Evolutionary conservation across 805 yeast species (phyloP).

Genomic region (Cyberlindnera xishuangbannaensis): DNA sequence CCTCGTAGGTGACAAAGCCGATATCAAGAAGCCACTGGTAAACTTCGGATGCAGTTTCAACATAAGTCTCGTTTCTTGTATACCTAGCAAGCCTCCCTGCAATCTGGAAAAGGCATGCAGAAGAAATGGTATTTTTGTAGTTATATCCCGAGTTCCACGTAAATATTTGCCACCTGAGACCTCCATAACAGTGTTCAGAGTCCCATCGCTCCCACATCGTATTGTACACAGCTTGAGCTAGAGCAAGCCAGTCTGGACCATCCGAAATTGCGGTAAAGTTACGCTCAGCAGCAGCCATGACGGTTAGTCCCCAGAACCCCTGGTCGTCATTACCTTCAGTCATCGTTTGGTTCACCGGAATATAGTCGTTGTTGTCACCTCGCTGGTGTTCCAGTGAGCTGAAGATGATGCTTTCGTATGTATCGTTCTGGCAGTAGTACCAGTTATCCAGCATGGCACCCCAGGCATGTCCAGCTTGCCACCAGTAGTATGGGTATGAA

Average conservation of each 20-base stretch:
- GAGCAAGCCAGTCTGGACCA: conserved; percentile 48
- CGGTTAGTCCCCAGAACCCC: conserved; percentile 66
- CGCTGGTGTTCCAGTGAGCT: conserved; percentile 44
- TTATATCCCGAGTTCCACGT: conserved; percentile 66
- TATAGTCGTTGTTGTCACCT: conserved; percentile 46
- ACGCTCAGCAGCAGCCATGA: conserved; percentile 56
- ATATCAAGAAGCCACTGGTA: conserved; percentile 56
- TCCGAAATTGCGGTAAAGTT: conserved; percentile 45
- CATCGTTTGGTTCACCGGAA: conserved; percentile 54
- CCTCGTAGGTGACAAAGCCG: conserved; percentile 34
- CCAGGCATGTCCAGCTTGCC: conserved; percentile 89
- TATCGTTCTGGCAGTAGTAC: conserved; percentile 62
- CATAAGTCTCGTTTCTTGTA: conserved; percentile 49
- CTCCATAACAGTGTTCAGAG: conserved; percentile 48
- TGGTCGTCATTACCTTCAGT: conserved; percentile 73
- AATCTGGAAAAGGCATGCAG: conserved; percentile 56
- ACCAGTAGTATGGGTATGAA: conserved; percentile 67
- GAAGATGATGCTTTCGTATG: conserved; percentile 51
- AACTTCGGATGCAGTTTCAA: conserved; percentile 47
- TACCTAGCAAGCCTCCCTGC: conserved; percentile 62
- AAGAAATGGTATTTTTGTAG: conserved; percentile 59
- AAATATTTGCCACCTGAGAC: conserved; percentile 69
- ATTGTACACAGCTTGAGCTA: conserved; percentile 58
- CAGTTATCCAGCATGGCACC: conserved; percentile 65
- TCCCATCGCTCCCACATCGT: conserved; percentile 66